Base-by-base conservation (phyloP, 129 eudicot species). In the Calendula officinalis region DNA sequence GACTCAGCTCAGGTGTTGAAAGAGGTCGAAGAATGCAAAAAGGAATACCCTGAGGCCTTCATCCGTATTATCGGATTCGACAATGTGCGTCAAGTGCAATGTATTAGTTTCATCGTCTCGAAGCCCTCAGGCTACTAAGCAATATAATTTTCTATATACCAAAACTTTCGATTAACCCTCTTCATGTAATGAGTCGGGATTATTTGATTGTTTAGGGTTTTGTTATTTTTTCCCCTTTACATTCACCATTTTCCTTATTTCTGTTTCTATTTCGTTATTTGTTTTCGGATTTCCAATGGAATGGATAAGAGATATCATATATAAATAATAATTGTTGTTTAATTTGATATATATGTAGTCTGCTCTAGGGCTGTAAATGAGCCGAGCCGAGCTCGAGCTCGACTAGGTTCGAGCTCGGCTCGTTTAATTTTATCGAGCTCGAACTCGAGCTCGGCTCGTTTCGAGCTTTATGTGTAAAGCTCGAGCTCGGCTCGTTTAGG, bases 51-150 rank as follows among this genome's bases (percentile, higher is more conserved):
- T 0, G 0, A 53, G 0, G 80, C 85, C 27, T 84, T 63, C 71
- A 42, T 87, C 72, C 80, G 91, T 50, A 74, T 84, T 57, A 87
- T 87, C 54, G 95, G 95, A 70, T 87, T 87, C 70, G 91, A 87
- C 86, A 81, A 78, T 64, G 54, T 60, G 0, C 90, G 85, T 32
- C 95, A 87, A 83, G 90, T 83, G 33, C 95, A 83, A 56, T 74
- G 79, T 67, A 6, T 78, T 76, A 81, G 85, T 77, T 87, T 87
- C 95, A 84, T 87, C 46, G 91, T 78, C 54, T 32, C 74, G 76
- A 79, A 71, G 77, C 95, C 90, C 5, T 35, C 33, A 2, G 74
- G 80, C 68, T 58, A 17, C 73, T 62, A 81, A 77, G 37, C 69
- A 53, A 52, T 3, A 3, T 37, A 2, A 7, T 14, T 10, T 15